Base-by-base conservation (phyloP, 2,329 filamentous ascomycete species). In the Talaromyces verruculosus region DNA sequence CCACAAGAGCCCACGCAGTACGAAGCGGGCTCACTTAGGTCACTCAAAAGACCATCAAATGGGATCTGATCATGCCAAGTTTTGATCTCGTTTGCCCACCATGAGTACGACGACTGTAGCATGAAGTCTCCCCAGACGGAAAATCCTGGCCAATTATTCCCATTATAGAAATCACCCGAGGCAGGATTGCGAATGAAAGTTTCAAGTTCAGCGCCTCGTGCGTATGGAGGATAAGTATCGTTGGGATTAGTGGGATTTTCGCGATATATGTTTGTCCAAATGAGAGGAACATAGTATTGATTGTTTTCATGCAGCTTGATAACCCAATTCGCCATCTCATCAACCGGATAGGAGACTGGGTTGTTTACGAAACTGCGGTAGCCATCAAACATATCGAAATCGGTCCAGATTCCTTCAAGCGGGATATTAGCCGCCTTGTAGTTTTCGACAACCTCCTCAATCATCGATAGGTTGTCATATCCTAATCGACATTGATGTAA, bases 401-500 rank as follows among this genome's bases (percentile, higher is more conserved):
- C 43, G 7, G 43, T 47, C 43, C 19, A 47, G 2, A 47, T 47
- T 10, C n/a, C 19, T 22, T 47, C 43, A 22, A 47, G 43, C 7
- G 43, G 43, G 8, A 47, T 47, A 22, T 25, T 47, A 22, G 19
- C 19, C 10, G 19, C 19, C 10, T 47, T 22, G 19, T 22, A 47
- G 17, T 47, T 47, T 47, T 19, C 43, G 7, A 47, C 43, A 19
- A 47, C 43, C 11, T 47, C 7, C 43, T 47, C 43, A 22, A 47
- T 19, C 19, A 22, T 22, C 2, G 43, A 22, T 22, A 19, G 19
- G 8, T 91, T 92, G 45, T 84, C 80, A 74, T 95, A 95, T 0
- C 91, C 92, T 88, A 91, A 95, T 67, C 91, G 85, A 71, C 91
- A 94, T 74, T 96, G 91, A 69, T 96, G 92, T 74, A 85, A 94